Percentiles rank a stretch among this genome's conserved stretches.
These are phyloP conservation scores for Solanum paucissectum DNA, from an alignment of 257 asterid species.

Conservation along the genomic window DNA sequence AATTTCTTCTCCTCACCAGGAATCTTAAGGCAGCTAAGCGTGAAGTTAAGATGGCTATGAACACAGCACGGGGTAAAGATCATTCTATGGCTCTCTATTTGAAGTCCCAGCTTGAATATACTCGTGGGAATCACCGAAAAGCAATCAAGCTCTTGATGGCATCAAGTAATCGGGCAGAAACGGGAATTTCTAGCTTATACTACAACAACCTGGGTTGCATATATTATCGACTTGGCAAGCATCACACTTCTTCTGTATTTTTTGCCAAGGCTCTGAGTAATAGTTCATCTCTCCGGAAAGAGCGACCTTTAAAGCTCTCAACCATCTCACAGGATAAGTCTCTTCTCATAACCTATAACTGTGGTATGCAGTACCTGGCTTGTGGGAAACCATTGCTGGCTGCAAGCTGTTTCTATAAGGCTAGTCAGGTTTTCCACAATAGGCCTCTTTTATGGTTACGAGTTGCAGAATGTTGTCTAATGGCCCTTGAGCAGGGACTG, in stretches of 20 bases:
- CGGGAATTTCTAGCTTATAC: conserved; percentile 59
- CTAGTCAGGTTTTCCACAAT: conserved; percentile 45
- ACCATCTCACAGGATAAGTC: conserved; percentile 63
- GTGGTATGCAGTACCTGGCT: conserved; percentile 66
- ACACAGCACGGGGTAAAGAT: conserved; percentile 71
- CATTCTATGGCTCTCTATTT: conserved; percentile 63
- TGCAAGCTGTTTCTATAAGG: conserved; percentile 58
- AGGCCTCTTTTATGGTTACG: conserved; percentile 80
- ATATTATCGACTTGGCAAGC: conserved; percentile 60
- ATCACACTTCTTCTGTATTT: conserved; percentile 53
- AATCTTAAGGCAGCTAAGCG: conserved; percentile 89
- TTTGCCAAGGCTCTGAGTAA: conserved; percentile 64
- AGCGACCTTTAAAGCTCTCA: conserved; percentile 49
- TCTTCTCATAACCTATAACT: conserved; percentile 50
- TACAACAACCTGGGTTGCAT: conserved; percentile 90
- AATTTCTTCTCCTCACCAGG: conserved; percentile 57
- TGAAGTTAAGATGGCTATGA: conserved; percentile 89
- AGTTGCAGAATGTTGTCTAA: conserved; percentile 78
- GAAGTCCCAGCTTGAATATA: conserved; percentile 90
- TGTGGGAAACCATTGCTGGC: conserved; percentile 77
- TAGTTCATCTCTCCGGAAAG: conserved; percentile 43
- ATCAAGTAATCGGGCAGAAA: conserved; percentile 42
- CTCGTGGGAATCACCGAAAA: conserved; percentile 69
- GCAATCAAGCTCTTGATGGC: conserved; percentile 83
- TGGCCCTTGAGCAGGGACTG: conserved; percentile 73